Conservation (phyloP, 1,139 yeast genomes). For the Kazachstania sp. region DNA sequence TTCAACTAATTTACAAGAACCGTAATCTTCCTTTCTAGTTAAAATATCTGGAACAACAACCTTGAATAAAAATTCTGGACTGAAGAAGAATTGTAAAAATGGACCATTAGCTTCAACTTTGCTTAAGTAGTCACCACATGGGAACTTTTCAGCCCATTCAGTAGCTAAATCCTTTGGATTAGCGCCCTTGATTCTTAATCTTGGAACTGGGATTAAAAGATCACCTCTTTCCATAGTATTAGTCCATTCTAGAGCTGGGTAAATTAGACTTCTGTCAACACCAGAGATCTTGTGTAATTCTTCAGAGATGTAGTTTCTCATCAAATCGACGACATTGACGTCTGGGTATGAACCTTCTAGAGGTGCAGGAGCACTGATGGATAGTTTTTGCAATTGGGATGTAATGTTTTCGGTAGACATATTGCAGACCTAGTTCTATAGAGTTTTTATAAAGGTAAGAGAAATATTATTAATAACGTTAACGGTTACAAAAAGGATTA, state of each 20-base stretch:
- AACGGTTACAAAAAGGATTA: too few species aligned
- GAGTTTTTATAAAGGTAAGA: too few species aligned
- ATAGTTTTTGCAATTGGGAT: conserved; percentile 15
- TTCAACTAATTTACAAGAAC: conserved; percentile 65
- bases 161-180: conserved; percentile 77
- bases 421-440: too few species aligned
- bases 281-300: conserved; percentile 68
- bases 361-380: conserved; percentile 17
- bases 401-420: conserved; percentile 15
- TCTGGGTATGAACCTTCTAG: conserved; percentile 24
- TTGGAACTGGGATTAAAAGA: conserved; percentile 83
- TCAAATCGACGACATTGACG: conserved; percentile 25
- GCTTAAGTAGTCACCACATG: conserved; percentile 56
- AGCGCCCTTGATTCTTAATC: conserved; percentile 80
- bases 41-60: conserved; percentile 68
- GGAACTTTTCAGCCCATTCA: conserved; percentile 70
- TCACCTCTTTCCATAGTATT: conserved; percentile 86
- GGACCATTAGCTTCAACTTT: conserved; percentile 81
- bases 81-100: conserved; percentile 82
- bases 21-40: conserved; percentile 52
- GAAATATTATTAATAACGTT: too few species aligned
- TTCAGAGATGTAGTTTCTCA: conserved; percentile 77
- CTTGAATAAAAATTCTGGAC: conserved; percentile 54
- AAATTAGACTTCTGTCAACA: conserved; percentile 61
- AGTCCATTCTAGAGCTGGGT: conserved; percentile 85